Conservation (phyloP, 2,329 filamentous ascomycete genomes). For the Claviceps digitariae region DNA sequence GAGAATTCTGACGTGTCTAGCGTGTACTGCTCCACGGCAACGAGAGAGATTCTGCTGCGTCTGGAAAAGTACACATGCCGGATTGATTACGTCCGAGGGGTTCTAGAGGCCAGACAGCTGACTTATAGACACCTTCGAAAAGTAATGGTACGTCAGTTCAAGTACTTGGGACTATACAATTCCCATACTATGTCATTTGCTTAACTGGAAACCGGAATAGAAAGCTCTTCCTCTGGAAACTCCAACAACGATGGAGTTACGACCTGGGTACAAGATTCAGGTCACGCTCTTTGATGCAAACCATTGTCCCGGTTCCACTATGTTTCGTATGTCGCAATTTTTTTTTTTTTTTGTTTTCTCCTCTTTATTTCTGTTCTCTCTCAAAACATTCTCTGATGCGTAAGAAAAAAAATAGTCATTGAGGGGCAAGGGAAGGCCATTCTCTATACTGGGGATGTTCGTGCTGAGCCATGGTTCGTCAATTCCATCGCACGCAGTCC, state of each 20-base stretch:
- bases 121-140: constrained; percentile 65
- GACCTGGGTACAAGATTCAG: constrained; percentile 52
- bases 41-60: constrained; percentile 64
- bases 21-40: constrained; percentile 80
- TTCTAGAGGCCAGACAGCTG: constrained; percentile 60
- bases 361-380: neutral
- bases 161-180: neutral
- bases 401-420: constrained; percentile 48
- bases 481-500: constrained; percentile 59
- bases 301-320: constrained; percentile 78
- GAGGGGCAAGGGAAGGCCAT: constrained; percentile 60
- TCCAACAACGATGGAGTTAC: constrained; percentile 62
- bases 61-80: constrained; percentile 69
- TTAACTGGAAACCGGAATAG: constrained; percentile 19
- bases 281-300: constrained; percentile 87
- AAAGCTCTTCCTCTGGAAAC: constrained; percentile 74
- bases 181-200: neutral
- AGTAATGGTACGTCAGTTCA: constrained; percentile 41
- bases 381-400: neutral
- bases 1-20: constrained; percentile 16
- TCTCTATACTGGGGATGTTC: constrained; percentile 79
- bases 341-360: neutral
- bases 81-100: constrained; percentile 66
- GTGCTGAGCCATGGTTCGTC: constrained; percentile 79
- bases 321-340: constrained; percentile 62